These are phyloP conservation scores for Nannochloropsis gaditana DNA, from an alignment of 108 stramenopile species.

Conservation along the genomic window DNA sequence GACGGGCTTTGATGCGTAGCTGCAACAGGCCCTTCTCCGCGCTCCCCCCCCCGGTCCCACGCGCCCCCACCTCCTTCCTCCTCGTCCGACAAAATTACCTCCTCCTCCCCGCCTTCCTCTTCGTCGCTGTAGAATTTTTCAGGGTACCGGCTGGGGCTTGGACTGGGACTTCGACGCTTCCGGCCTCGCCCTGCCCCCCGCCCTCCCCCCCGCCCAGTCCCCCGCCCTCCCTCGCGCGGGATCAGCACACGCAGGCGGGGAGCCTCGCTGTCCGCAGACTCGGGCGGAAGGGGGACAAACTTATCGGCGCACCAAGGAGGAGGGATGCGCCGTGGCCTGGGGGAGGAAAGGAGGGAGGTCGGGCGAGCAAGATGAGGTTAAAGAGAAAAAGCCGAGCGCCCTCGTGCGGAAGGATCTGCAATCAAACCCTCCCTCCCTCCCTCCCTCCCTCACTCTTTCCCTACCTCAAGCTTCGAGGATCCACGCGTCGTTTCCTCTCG, in stretches of 20 bases:
- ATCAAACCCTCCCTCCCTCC: neutral
- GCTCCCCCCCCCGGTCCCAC: neutral
- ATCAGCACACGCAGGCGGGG: neutral
- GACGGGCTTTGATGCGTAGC: neutral
- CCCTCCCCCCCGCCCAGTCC: neutral
- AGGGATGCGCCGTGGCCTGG: neutral
- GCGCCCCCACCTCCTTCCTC: neutral
- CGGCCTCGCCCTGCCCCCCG: neutral
- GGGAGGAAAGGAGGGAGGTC: neutral
- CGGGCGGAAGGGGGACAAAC: neutral
- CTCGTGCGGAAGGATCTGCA: neutral
- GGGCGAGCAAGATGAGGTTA: neutral
- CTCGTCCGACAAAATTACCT: neutral
- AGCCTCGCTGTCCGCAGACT: neutral
- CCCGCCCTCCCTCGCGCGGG: neutral
- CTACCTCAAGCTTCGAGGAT: neutral
- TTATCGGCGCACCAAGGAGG: neutral
- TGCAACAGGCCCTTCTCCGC: neutral
- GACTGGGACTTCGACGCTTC: neutral
- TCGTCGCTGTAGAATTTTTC: slow-evolving; percentile 6
- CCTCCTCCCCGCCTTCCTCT: neutral
- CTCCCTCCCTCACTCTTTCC: neutral
- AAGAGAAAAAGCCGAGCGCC: neutral
- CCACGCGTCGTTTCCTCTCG: neutral
- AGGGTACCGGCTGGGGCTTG: neutral